phyloP scores from a whole-genome alignment of 257 asterid genomes.

The Fraxinus excelsior region DNA sequence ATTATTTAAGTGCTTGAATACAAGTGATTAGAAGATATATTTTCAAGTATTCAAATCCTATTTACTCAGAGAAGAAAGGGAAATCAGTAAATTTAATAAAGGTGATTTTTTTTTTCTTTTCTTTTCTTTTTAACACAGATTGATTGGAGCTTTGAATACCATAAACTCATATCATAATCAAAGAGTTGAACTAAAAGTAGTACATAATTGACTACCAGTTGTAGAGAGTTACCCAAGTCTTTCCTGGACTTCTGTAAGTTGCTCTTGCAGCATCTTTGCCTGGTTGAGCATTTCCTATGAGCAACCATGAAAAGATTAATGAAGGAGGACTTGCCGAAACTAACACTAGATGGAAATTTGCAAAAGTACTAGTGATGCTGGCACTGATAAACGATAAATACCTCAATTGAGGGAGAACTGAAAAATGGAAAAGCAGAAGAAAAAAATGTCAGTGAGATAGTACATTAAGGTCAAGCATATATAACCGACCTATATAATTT shows the following conservation, averaged over 20 bases:
- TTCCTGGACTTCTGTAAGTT: constrained; percentile 50
- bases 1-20: background rate
- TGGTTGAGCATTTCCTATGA: constrained; percentile 68
- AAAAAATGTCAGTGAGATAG: constrained; percentile 11
- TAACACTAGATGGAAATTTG: background rate
- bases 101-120: background rate
- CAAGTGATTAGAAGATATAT: background rate
- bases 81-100: background rate
- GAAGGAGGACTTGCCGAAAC: background rate
- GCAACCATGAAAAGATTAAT: constrained; percentile 16
- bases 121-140: background rate
- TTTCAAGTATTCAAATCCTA: background rate
- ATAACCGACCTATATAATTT: constrained; percentile 6
- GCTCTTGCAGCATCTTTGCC: constrained; percentile 50
- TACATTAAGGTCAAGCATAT: constrained; percentile 2
- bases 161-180: background rate
- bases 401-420: constrained; percentile 80
- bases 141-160: background rate
- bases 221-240: constrained; percentile 47
- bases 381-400: constrained; percentile 25
- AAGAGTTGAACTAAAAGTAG: background rate
- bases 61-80: background rate
- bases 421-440: constrained; percentile 28
- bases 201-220: constrained; percentile 22
- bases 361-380: constrained; percentile 1